phyloP scores from a whole-genome alignment of 371 early-diverging fungal species.

The Mucor ambiguus region DNA sequence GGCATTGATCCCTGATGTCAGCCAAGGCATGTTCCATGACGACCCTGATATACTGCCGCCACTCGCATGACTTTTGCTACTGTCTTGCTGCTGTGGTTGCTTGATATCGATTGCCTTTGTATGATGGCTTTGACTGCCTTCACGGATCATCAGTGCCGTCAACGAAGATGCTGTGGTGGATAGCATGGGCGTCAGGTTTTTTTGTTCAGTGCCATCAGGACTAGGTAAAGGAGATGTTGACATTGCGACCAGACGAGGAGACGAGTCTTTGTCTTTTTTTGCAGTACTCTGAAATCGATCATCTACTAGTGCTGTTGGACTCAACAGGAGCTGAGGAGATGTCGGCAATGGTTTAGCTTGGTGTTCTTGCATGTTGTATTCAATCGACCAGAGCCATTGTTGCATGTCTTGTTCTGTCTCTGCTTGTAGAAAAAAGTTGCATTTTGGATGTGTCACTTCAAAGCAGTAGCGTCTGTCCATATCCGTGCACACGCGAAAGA shows the following conservation, averaged over 20 bases:
- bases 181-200: slow-evolving; percentile 4
- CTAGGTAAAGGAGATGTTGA: slow-evolving; percentile 21
- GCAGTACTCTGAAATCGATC: no score
- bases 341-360: not conserved
- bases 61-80: not conserved
- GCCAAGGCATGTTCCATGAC: slow-evolving; percentile 52
- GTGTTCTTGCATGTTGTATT: slow-evolving; percentile 47
- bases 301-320: no score
- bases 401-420: slow-evolving; percentile 71
- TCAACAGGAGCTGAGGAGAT: slow-evolving; percentile 19
- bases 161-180: slow-evolving; percentile 22
- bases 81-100: not conserved
- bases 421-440: slow-evolving; percentile 58
- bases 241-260: slow-evolving; percentile 2
- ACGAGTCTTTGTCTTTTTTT: not conserved
- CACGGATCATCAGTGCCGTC: slow-evolving; percentile 10
- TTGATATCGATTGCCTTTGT: not conserved
- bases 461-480: slow-evolving; percentile 75
- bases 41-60: not conserved
- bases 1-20: slow-evolving; percentile 35
- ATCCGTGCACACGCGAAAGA: slow-evolving; percentile 42
- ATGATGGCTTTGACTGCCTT: not conserved
- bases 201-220: slow-evolving; percentile 3
- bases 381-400: slow-evolving; percentile 61
- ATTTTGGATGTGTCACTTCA: slow-evolving; percentile 58